A percentile compares a stretch with the other conserved stretches of the same genome.
Evolutionary conservation across 805 yeast genomes (phyloP).

Genomic region (Kazachstania martiniae): DNA sequence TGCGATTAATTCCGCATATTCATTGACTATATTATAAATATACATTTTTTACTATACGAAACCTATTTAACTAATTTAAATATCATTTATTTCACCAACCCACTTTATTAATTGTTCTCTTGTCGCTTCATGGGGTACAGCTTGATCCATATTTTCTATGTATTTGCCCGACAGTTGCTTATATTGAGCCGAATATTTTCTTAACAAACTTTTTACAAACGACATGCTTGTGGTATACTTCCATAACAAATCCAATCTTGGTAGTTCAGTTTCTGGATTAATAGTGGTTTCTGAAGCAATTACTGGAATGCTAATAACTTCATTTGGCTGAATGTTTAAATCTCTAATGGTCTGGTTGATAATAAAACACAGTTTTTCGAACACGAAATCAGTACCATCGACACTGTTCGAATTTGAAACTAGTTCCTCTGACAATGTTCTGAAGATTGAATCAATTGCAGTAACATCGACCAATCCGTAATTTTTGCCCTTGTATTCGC

Average conservation of each 20-base stretch:
- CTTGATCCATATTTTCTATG: slow-evolving; percentile 25
- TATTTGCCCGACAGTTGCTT: slow-evolving; percentile 22
- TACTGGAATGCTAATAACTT: slow-evolving; percentile 10
- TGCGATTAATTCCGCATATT: too few species aligned
- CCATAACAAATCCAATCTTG: slow-evolving; percentile 31
- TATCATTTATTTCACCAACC: slow-evolving; percentile 25
- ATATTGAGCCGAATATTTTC: slow-evolving; percentile 38
- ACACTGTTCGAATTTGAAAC: slow-evolving; percentile 13
- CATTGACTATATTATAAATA: too few species aligned
- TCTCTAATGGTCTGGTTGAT: slow-evolving; percentile 12
- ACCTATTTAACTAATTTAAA: slow-evolving; percentile 5
- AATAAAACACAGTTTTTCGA: slow-evolving; percentile 18
- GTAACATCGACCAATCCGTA: slow-evolving; percentile 35
- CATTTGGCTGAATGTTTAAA: slow-evolving; percentile 11
- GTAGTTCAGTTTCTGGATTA: slow-evolving; percentile 18
- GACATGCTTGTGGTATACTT: slow-evolving; percentile 31
- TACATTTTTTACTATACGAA: too few species aligned
- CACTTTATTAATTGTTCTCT: slow-evolving; percentile 22
- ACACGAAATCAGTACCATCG: slow-evolving; percentile 22
- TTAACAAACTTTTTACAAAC: slow-evolving; percentile 30
- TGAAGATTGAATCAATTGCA: slow-evolving; percentile 34
- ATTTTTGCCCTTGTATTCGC: slow-evolving; percentile 13
- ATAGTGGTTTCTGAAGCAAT: slow-evolving; percentile 17
- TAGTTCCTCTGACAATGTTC: slow-evolving; percentile 24
- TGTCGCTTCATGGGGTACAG: slow-evolving; percentile 27